Percentiles rank a stretch among this genome's conserved stretches.
These are phyloP conservation scores for Cryphonectria naterciae DNA, from an alignment of 2,329 filamentous ascomycete species.

Conservation along the genomic window DNA sequence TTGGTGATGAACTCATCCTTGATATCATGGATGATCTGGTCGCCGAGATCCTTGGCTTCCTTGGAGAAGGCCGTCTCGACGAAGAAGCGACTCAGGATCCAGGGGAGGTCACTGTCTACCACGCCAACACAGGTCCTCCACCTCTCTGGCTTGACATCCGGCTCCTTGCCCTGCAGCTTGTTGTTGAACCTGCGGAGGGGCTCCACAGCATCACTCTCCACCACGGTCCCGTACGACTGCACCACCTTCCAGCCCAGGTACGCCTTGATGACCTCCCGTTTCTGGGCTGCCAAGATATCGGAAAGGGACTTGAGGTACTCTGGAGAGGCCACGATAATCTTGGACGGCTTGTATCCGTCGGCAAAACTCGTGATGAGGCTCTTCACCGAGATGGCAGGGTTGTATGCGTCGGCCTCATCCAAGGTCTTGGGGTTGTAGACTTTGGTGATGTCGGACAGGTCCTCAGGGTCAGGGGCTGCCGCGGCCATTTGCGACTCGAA, in stretches of 20 bases:
- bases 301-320: constrained; percentile 63
- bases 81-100: constrained; percentile 74
- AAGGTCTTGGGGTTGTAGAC: constrained; percentile 27
- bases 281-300: constrained; percentile 53
- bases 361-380: constrained; percentile 29
- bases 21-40: constrained; percentile 72
- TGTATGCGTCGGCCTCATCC: constrained; percentile 27
- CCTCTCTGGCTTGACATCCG: constrained; percentile 64
- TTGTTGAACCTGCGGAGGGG: constrained; percentile 65
- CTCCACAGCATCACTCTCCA: constrained; percentile 64
- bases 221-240: constrained; percentile 60
- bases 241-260: constrained; percentile 71
- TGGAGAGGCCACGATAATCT: constrained; percentile 40
- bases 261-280: constrained; percentile 58
- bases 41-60: constrained; percentile 67
- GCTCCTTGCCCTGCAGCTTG: constrained; percentile 63
- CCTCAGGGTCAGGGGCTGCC: constrained; percentile 30
- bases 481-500: constrained; percentile 32
- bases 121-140: constrained; percentile 67
- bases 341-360: constrained; percentile 23
- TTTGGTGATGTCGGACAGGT: constrained; percentile 29
- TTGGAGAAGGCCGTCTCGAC: constrained; percentile 70
- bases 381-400: constrained; percentile 27
- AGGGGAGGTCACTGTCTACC: constrained; percentile 61
- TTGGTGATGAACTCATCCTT: constrained; percentile 67